Base-by-base conservation (phyloP, 768 basidiomycete genomes). In the Obba rivulosa region DNA sequence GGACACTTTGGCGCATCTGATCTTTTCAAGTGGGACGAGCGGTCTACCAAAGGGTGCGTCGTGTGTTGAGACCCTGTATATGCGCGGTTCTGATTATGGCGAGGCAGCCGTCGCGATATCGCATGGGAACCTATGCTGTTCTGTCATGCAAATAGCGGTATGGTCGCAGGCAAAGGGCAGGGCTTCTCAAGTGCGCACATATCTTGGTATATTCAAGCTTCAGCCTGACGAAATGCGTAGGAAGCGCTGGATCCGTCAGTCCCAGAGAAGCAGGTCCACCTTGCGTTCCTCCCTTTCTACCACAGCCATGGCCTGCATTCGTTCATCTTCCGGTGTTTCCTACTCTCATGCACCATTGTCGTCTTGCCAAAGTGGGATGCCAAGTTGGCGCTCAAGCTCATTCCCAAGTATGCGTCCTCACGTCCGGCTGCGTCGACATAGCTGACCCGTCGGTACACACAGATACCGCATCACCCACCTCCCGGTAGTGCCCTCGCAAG, bases 1-100 rank as follows among this genome's bases (percentile, higher is more conserved):
- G 24, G 67, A 81, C 50, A 84, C 81, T 0, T 64, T 87, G 1
- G 86, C 83, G 1, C 86, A 88, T 60, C 67, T 89, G 3, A 68
- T 83, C 0, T 87, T 86, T 58, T 89, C 87, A 0, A 88, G 87
- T 56, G 87, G 87, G 20, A 89, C 87, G 0, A 87, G 76, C 50
- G 87, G 87, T 0, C 66, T 81, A 3, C 85, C 87, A 0, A 89
- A 89, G 76, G 85, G 85, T 80, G 21, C 7, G 59, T 51, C 7
- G 4, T 16, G 2, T 5, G 22, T 14, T 48, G 22, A 16, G n/a
- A 25, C n/a, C 37, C 2, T 17, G 16, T 43, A 20, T 20, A 20
- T 39, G 25, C 25, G 17, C 22, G 9, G 25, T 7, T 18, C 43
- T 41, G 25, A 40, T 9, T 13, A 34, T 23, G 7, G 14, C 21